phyloP scores from a whole-genome alignment of 179 eudicot genomes.

The Actinidia arguta region DNA sequence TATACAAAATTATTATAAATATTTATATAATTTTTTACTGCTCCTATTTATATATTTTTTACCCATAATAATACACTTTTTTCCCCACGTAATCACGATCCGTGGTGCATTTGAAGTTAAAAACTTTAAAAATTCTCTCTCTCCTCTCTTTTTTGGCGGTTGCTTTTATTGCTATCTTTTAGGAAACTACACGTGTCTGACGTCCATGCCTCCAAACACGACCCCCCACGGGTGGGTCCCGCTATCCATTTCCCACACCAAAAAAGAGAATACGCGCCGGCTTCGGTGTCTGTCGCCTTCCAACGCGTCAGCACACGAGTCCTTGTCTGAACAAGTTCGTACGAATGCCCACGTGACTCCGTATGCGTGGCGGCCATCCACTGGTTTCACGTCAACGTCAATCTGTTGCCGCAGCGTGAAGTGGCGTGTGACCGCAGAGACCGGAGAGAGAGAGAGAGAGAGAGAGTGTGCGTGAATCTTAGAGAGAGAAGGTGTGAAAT shows the following conservation, averaged over 20 bases:
- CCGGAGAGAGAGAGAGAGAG: background rate
- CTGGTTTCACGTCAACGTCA: constrained; percentile 6
- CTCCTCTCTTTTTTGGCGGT: constrained; percentile 4
- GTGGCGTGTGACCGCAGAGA: background rate
- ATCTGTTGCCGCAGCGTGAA: background rate
- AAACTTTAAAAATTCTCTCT: too few relatives aligned
- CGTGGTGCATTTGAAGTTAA: too few relatives aligned
- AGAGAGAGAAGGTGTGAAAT: background rate
- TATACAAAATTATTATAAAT: too few relatives aligned
- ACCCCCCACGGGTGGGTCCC: background rate
- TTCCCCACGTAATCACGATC: too few relatives aligned
- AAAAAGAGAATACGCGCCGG: constrained; percentile 19
- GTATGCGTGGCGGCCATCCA: background rate
- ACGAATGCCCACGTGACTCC: background rate
- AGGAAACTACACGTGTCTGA: background rate
- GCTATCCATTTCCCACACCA: background rate
- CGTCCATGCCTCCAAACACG: background rate
- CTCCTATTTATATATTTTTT: too few relatives aligned
- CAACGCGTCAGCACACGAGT: background rate
- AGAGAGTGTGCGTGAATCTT: too few relatives aligned
- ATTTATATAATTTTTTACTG: too few relatives aligned
- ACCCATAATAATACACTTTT: too few relatives aligned
- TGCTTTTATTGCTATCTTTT: background rate
- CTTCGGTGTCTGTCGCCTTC: constrained; percentile 4
- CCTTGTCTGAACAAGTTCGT: background rate